Percentiles rank a stretch among this genome's conserved stretches.
Evolutionary conservation across 176 grass and related monocot species (phyloP).

Genomic region (Oryza officinalis): DNA sequence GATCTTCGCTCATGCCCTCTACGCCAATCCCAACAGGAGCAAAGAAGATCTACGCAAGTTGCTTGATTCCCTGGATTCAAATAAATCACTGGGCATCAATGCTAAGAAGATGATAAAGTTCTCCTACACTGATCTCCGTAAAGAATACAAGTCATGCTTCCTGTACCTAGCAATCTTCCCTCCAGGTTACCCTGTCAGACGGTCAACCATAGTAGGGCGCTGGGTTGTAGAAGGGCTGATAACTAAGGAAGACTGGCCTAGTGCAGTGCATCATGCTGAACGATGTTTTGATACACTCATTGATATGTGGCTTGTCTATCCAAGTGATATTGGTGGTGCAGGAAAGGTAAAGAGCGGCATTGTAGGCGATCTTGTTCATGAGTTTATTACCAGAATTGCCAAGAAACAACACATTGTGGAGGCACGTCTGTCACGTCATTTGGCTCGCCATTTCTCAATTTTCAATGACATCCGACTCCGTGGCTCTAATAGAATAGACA

Average conservation of each 20-base stretch:
- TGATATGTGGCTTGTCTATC: not conserved
- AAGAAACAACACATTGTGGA: slow-evolving; percentile 3
- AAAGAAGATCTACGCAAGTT: too few relatives aligned
- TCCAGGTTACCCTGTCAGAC: too few relatives aligned
- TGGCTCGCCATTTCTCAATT: slow-evolving; percentile 34
- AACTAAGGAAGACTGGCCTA: slow-evolving; percentile 2
- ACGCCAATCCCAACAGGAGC: too few relatives aligned
- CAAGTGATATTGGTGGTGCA: not conserved
- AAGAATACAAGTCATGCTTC: too few relatives aligned
- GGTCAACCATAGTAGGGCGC: not conserved
- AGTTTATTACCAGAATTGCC: slow-evolving; percentile 12
- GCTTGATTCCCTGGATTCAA: too few relatives aligned
- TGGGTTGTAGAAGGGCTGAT: slow-evolving; percentile 6
- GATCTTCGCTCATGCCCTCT: too few relatives aligned
- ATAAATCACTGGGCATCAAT: too few relatives aligned
- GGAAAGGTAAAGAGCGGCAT: slow-evolving; percentile 20
- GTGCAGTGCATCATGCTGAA: not conserved
- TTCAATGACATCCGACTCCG: slow-evolving; percentile 13
- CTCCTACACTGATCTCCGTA: too few relatives aligned
- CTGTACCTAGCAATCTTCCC: too few relatives aligned
- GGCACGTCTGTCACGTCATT: slow-evolving; percentile 2
- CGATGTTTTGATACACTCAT: slow-evolving; percentile 3
- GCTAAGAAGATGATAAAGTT: too few relatives aligned
- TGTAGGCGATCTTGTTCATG: not conserved
- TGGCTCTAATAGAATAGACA: not conserved